Evolutionary conservation across 805 yeast species (phyloP), one percentile per base, ranked within the genome.

Genomic region (Wickerhamomyces sydowiorum): DNA sequence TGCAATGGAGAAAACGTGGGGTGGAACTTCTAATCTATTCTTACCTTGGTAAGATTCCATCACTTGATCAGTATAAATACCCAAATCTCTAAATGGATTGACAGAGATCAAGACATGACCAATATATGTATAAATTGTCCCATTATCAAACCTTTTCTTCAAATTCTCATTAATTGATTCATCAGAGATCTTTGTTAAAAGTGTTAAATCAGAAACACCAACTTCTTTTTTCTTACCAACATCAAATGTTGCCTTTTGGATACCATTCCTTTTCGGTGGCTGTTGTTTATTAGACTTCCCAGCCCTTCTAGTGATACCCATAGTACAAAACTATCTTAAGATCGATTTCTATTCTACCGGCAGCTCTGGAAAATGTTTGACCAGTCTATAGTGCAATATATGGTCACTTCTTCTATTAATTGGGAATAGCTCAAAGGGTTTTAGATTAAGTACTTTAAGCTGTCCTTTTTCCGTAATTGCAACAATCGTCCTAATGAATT

Each of bases 1-100:
- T 10, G 99, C 99, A 56, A 93, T 89, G 40, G 98, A 96, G 65
- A 83, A 93, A 24, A 93, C 99, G 65, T 93, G 99, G 3, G 99
- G 99, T 15, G 98, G 95, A 23, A 86, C 96, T 66, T 93, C 99
- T 45, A 93, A 70, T 55, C 99, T 74, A 64, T 93, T 93, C 62
- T 90, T 89, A 47, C 96, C 96, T 62, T 81, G 80, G 59, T 93
- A 93, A 17, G 83, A 70, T 44, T 78, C 76, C 49, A 91, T 69
- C 2, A 81, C 80, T 19, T 79, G 82, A 38, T 79, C 85, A 7
- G 97, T 88, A 65, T 93, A 93, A 40, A 93, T 93, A 2, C 99
- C 99, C 57, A 93, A 70, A 61, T 93, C 99, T 50, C 89, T 80
- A 68, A 93, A 93, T 3, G 99, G 99, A 57, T 93, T 93, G 38